These are phyloP conservation scores for Globisporangium irregulare DNA, from an alignment of 352 stramenopile species.

Conservation along the genomic window DNA sequence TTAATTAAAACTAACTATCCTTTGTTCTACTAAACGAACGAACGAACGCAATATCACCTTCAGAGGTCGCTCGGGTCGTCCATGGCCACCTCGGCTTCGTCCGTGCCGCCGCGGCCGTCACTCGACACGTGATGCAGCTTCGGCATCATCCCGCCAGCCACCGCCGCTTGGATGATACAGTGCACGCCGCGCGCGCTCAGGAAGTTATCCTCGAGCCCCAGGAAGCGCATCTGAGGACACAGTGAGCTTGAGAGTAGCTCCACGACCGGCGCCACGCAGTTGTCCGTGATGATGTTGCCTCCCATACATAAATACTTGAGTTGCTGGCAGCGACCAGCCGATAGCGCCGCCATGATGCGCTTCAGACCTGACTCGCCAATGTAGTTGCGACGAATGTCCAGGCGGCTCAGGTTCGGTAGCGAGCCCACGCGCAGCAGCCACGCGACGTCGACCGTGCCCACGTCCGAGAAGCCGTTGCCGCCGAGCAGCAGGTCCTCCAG, in stretches of 20 bases:
- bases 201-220: constrained; percentile 82
- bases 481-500: constrained; percentile 58
- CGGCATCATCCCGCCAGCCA: constrained; percentile 38
- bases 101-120: constrained; percentile 25
- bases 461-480: constrained; percentile 65
- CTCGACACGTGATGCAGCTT: constrained; percentile 50
- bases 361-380: constrained; percentile 61
- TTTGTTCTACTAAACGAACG: not conserved
- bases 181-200: constrained; percentile 61
- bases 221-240: constrained; percentile 57
- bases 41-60: not conserved
- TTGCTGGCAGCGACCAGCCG: constrained; percentile 20
- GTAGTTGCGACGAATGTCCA: constrained; percentile 71
- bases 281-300: constrained; percentile 81
- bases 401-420: constrained; percentile 33
- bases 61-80: constrained; percentile 4
- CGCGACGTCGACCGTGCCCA: constrained; percentile 48
- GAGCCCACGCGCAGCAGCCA: constrained; percentile 35
- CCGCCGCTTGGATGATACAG: constrained; percentile 55
- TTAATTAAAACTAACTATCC: constrained; percentile 1
- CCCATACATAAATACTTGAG: constrained; percentile 76
- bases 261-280: constrained; percentile 53
- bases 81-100: not conserved
- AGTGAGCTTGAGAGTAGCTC: constrained; percentile 32
- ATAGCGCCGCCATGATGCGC: constrained; percentile 36